Evolutionary conservation across 805 yeast genomes (phyloP).

Genomic region (Saccharomyces kudriavzevii): DNA sequence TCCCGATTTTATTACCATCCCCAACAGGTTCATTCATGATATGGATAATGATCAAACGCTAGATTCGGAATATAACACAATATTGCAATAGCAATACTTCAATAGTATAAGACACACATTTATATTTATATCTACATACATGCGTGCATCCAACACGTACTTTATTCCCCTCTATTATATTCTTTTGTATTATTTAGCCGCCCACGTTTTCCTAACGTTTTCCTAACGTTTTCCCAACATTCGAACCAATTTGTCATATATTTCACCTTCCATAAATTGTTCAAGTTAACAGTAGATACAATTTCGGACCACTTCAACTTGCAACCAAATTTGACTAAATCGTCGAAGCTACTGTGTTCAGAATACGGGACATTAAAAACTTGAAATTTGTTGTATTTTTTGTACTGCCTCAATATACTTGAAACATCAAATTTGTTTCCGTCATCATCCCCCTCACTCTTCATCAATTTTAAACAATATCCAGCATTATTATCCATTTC

Average conservation of each 20-base stretch:
- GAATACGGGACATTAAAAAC: slow-evolving; percentile 74
- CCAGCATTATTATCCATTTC: slow-evolving; percentile 11
- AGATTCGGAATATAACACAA: slow-evolving; percentile 11
- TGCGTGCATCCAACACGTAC: not conserved
- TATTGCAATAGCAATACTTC: slow-evolving; percentile 4
- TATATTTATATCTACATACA: not conserved
- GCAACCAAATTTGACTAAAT: slow-evolving; percentile 58
- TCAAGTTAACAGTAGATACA: slow-evolving; percentile 70
- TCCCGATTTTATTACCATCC: slow-evolving; percentile 21
- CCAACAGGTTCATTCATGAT: slow-evolving; percentile 6
- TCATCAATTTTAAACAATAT: slow-evolving; percentile 11
- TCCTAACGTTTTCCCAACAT: slow-evolving; percentile 29
- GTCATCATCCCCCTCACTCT: slow-evolving; percentile 6
- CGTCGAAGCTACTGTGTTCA: slow-evolving; percentile 88
- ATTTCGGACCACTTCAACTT: slow-evolving; percentile 43
- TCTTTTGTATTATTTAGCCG: not conserved
- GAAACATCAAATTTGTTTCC: slow-evolving; percentile 7
- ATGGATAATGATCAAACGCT: slow-evolving; percentile 8
- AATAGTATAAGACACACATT: not conserved
- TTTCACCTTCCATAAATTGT: slow-evolving; percentile 20
- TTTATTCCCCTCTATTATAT: not conserved
- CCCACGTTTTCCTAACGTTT: slow-evolving; percentile 6
- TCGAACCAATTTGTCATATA: slow-evolving; percentile 33
- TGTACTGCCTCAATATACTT: slow-evolving; percentile 27
- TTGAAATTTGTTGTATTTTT: slow-evolving; percentile 32